Percentiles rank a stretch among this genome's conserved stretches.
phyloP scores from a whole-genome alignment of 345 rosid species.

The Eutrema japonicum region DNA sequence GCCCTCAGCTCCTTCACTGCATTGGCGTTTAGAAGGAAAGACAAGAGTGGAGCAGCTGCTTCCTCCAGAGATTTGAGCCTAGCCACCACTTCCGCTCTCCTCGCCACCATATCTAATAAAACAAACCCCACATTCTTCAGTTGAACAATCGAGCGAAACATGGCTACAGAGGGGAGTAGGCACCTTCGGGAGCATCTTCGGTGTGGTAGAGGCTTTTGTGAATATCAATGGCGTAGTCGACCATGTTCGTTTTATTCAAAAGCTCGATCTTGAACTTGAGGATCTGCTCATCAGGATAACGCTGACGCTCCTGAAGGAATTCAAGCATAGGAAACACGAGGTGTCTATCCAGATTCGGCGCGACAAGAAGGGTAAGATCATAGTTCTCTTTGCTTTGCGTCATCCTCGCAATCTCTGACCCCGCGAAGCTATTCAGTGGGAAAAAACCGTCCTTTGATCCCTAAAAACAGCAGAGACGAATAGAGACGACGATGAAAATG shows the following conservation, averaged over 20 bases:
- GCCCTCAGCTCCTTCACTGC: slow-evolving; percentile 83
- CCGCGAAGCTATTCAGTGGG: neutral
- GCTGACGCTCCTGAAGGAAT: slow-evolving; percentile 83
- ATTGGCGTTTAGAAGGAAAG: slow-evolving; percentile 71
- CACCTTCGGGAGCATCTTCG: slow-evolving; percentile 78
- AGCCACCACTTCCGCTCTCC: slow-evolving; percentile 87
- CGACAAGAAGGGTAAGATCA: slow-evolving; percentile 71
- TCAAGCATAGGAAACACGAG: slow-evolving; percentile 88
- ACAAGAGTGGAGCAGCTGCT: slow-evolving; percentile 81
- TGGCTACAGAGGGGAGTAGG: neutral
- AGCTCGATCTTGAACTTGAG: slow-evolving; percentile 86
- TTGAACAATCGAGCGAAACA: neutral
- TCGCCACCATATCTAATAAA: slow-evolving; percentile 74
- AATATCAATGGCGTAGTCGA: slow-evolving; percentile 99
- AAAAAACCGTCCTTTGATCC: neutral
- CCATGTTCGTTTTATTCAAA: slow-evolving; percentile 93
- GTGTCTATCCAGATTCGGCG: slow-evolving; percentile 81
- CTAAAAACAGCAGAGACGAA: neutral
- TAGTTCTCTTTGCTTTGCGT: slow-evolving; percentile 46
- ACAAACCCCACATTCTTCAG: slow-evolving; percentile 42
- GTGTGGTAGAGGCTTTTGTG: slow-evolving; percentile 93
- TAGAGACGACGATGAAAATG: neutral
- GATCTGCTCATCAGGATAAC: slow-evolving; percentile 88
- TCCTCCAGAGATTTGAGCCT: slow-evolving; percentile 88
- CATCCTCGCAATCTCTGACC: slow-evolving; percentile 20